Base-by-base conservation (phyloP, 23 red algal species). In the Gracilaria gracilis region DNA sequence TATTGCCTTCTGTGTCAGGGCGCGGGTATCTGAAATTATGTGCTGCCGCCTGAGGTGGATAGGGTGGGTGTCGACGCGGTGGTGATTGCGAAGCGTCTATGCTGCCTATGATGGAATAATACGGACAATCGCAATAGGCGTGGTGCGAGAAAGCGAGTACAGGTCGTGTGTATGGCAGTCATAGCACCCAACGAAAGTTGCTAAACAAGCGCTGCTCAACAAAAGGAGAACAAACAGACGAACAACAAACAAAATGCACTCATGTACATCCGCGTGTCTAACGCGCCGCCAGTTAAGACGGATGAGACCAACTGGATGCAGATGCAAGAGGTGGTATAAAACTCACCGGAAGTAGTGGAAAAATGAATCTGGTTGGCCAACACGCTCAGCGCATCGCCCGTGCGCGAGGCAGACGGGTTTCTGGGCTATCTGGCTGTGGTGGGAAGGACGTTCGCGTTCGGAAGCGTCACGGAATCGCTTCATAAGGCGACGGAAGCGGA, bases 281-380 rank as follows among this genome's bases (percentile, higher is more conserved):
- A 72, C 59, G 21, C 75, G 74, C 25, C 73, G 54, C 19, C 37
- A 29, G 29, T 33, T 0, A 58, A 81, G 34, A 54, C 57, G 4
- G 74, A 87, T 16, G 87, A 91, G 8, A 49, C 50, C 0, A 57
- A 36, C 23, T 57, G 57, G 59, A 54, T 62, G 13, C 92, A 94
- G 61, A 69, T 94, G 83, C 92, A 88, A 23, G 83, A 94, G 67
- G 92, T 88, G 55, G 58, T 94, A 37, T 94, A 94, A 65, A 94
- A 94, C 59, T 87, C 84, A 15, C 64, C 88, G 14, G 92, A 94
- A 62, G 92, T 94, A 15, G 83, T 94, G 67, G 83, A 94, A 48
- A 82, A 88, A 46, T 53, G 92, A 21, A 59, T 91, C 9, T 44
- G 49, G 55, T 29, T 29, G 17, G 82, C 33, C 71, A 80, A 34